A percentile compares a stretch with the other conserved stretches of the same genome.
phyloP scores from a whole-genome alignment of 306 rosid species.

The peach (Prunus persica) region DNA sequence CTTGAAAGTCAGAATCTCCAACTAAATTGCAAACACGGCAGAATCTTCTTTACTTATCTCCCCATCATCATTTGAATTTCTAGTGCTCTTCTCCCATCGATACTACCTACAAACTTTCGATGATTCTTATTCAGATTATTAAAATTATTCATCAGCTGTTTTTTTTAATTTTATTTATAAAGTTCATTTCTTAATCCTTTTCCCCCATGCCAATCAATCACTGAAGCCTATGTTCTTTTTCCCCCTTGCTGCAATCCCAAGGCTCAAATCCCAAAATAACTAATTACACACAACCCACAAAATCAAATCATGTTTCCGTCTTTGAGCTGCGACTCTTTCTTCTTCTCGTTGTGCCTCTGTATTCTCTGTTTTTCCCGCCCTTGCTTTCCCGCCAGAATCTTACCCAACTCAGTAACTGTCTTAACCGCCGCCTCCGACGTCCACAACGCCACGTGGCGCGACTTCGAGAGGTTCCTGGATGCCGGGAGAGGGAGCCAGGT shows the following conservation, averaged over 20 bases:
- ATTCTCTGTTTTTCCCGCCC: slow-evolving; percentile 46
- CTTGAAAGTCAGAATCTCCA: slow-evolving; percentile 47
- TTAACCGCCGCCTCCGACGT: slow-evolving; percentile 23
- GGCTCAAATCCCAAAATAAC: slow-evolving; percentile 32
- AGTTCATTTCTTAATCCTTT: background rate
- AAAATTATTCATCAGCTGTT: slow-evolving; percentile 15
- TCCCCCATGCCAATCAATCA: background rate
- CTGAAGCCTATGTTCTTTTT: background rate
- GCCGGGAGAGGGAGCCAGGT: slow-evolving; percentile 67
- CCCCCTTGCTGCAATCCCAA: background rate
- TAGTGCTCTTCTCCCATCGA: slow-evolving; percentile 21
- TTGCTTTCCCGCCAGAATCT: slow-evolving; percentile 62
- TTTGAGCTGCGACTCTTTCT: slow-evolving; percentile 30
- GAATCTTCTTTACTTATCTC: slow-evolving; percentile 60
- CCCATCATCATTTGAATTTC: slow-evolving; percentile 6
- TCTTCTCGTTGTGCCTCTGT: slow-evolving; percentile 24
- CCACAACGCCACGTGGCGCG: slow-evolving; percentile 64
- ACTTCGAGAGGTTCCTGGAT: slow-evolving; percentile 58
- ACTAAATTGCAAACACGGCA: slow-evolving; percentile 38
- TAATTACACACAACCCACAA: background rate
- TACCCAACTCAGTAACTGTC: slow-evolving; percentile 41
- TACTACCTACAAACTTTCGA: slow-evolving; percentile 18
- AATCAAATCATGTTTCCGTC: slow-evolving; percentile 44
- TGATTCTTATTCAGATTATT: background rate
- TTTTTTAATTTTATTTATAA: background rate